Percentiles rank a stretch among this genome's conserved stretches.
Evolutionary conservation across 1,139 yeast genomes (phyloP).

Genomic region (Wickerhamiella infanticola): DNA sequence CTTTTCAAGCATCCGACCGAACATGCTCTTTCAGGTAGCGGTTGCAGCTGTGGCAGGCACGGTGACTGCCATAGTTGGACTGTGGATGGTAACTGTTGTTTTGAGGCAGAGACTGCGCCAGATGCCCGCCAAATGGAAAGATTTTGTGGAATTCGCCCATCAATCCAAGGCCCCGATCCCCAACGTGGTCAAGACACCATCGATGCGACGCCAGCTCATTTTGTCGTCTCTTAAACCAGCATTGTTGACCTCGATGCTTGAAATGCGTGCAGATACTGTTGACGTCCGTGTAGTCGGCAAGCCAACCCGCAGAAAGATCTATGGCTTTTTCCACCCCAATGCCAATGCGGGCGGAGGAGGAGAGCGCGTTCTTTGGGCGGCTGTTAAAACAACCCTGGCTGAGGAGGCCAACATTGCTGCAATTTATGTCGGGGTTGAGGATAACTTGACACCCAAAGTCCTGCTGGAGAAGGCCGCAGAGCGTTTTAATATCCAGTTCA

Average conservation of each 20-base stretch:
- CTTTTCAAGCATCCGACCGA: neutral
- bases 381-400: conserved; percentile 57
- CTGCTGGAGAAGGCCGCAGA: conserved; percentile 43
- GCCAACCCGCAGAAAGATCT: conserved; percentile 24
- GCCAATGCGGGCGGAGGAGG: conserved; percentile 98
- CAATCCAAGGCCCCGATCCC: conserved; percentile 19
- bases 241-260: conserved; percentile 24
- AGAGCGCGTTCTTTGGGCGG: conserved; percentile 92
- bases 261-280: conserved; percentile 13
- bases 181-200: conserved; percentile 18
- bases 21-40: neutral
- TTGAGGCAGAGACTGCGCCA: conserved; percentile 15
- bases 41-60: neutral
- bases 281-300: conserved; percentile 13
- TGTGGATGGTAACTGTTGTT: conserved; percentile 1
- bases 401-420: conserved; percentile 43
- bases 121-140: conserved; percentile 20
- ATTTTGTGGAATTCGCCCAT: conserved; percentile 17
- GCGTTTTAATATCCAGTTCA: conserved; percentile 43
- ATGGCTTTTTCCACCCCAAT: conserved; percentile 90
- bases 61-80: neutral
- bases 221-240: conserved; percentile 36
- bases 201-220: conserved; percentile 38
- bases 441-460: conserved; percentile 31
- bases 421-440: conserved; percentile 56